Base-by-base conservation (phyloP, 2,329 filamentous ascomycete genomes). In the Elsinoe arachidis region DNA sequence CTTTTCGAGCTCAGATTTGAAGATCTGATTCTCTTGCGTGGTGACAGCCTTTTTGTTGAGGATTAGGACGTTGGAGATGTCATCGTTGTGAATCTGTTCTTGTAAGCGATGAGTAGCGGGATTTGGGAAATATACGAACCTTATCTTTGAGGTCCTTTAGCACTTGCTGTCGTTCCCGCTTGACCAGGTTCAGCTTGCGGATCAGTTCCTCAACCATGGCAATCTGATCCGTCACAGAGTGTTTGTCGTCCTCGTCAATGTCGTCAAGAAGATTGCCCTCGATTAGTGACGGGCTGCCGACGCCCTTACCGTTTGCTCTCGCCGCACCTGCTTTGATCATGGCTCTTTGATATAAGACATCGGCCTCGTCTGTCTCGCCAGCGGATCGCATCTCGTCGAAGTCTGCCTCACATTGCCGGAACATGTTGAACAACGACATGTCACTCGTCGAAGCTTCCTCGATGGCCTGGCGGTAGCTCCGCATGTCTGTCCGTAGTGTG, bases 111-210 rank as follows among this genome's bases (percentile, higher is more conserved):
- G 43, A 2, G 5, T 30, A 26, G 35, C 14, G 53, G 11, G 30
- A 47, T 17, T 6, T 10, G 15, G 30, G 23, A 53, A 6, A n/a
- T 12, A 15, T 34, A 12, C 78, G 65, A 72, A 95, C 93, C 85
- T 95, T 97, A 63, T 97, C 91, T 72, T 99, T 99, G 64, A 99
- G 77, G 72, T 99, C 93, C 71, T 96, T 97, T 62, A 99, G 74
- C 39, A 96, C 89, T 73, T 96, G 91, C 59, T 86, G 85, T 59
- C 93, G 80, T 71, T 99, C 95, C 59, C 89, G 82, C 76, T 97
- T 97, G 65, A 99, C 85, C 37, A 96, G 77, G 65, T 91, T 95
- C 65, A 99, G 73, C 73, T 91, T 96, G 75, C 91, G 90, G 61
- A 99, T 74, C 53, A 96, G 81, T 35, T 95, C 90, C 67, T 99